phyloP scores from a whole-genome alignment of 2,329 filamentous ascomycete species.

The Ophiostoma novo-ulmi region DNA sequence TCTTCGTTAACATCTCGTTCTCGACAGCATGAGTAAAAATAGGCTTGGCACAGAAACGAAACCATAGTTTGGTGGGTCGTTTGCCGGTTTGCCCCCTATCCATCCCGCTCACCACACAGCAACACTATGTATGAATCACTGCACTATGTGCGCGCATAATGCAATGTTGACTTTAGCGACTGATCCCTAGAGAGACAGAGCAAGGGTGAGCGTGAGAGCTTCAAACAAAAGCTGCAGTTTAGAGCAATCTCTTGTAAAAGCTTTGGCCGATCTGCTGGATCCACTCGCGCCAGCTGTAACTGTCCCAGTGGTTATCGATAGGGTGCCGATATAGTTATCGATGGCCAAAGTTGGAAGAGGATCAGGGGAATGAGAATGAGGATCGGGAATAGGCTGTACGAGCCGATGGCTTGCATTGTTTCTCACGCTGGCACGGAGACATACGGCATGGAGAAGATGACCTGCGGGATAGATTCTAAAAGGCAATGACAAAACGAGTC shows the following conservation, averaged over 20 bases:
- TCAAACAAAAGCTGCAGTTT: background rate
- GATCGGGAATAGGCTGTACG: background rate
- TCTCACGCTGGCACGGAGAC: background rate
- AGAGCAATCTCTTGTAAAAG: background rate
- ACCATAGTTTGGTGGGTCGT: background rate
- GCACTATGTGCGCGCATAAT: slow-evolving; percentile 1
- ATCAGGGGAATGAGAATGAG: background rate
- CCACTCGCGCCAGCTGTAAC: background rate
- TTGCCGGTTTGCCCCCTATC: background rate
- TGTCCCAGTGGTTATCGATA: background rate
- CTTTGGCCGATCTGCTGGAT: background rate
- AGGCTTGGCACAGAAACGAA: background rate
- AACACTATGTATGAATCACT: background rate
- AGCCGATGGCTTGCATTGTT: background rate
- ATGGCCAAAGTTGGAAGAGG: background rate
- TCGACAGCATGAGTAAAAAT: background rate
- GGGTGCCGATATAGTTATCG: background rate
- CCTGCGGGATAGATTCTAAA: too few relatives aligned
- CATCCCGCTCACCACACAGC: background rate
- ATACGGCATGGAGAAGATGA: background rate
- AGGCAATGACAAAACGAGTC: too few relatives aligned
- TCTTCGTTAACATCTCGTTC: background rate
- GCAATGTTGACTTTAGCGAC: background rate
- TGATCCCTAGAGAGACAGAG: background rate
- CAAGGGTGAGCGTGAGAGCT: background rate